Conservation (phyloP, 78 protist genomes). For the Protostelium mycophagum region DNA sequence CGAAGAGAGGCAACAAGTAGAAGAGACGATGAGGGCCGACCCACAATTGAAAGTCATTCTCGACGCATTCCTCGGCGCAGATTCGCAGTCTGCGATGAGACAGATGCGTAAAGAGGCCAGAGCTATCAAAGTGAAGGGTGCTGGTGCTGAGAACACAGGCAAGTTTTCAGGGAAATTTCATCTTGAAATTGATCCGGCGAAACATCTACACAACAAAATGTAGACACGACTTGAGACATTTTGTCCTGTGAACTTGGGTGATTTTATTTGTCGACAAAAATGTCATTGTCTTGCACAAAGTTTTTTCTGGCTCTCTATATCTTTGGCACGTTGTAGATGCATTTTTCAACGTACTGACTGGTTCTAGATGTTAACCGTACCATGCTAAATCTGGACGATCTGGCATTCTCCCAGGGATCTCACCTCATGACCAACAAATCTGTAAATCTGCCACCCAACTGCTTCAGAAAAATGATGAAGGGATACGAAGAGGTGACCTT, state of each 20-base stretch:
- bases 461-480: conserved; percentile 43
- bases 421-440: conserved; percentile 83
- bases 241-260: too few species aligned
- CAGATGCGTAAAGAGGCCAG: background rate
- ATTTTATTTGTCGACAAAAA: too few species aligned
- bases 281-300: too few species aligned
- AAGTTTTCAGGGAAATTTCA: too few species aligned
- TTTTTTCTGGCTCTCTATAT: too few species aligned
- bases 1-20: conserved; percentile 58
- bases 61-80: conserved; percentile 34
- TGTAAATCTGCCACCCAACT: conserved; percentile 75
- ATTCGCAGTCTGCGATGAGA: background rate
- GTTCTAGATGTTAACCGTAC: too few species aligned
- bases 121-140: background rate
- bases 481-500: conserved; percentile 92
- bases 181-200: background rate
- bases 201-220: background rate
- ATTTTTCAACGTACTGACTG: too few species aligned
- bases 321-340: too few species aligned
- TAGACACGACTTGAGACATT: too few species aligned
- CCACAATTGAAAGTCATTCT: conserved; percentile 36
- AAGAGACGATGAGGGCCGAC: conserved; percentile 62
- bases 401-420: conserved; percentile 78
- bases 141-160: background rate
- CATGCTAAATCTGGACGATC: conserved; percentile 74